Percentiles rank a stretch among this genome's conserved stretches.
phyloP scores from a whole-genome alignment of 108 stramenopile species.

The Parietichytrium sp. region DNA sequence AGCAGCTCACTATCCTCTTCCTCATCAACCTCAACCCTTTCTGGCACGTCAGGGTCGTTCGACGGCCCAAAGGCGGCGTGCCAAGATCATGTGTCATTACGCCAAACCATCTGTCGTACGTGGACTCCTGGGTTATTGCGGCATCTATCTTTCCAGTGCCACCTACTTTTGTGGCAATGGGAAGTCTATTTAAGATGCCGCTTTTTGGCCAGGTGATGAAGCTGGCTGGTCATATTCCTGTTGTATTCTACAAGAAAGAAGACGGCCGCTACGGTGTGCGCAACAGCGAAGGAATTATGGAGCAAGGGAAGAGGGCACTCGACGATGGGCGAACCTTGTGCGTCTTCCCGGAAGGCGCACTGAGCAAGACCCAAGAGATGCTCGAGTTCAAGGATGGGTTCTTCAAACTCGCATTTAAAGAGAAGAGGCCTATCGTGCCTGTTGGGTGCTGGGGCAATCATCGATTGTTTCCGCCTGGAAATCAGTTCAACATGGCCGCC shows the following conservation, averaged over 20 bases:
- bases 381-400: conserved; percentile 5
- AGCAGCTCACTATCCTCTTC: background rate
- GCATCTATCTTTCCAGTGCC: conserved; percentile 1
- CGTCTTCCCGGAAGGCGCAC: background rate
- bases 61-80: background rate
- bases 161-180: background rate
- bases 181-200: background rate
- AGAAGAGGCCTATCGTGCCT: background rate
- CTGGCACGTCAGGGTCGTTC: background rate
- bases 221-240: conserved; percentile 23
- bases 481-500: background rate
- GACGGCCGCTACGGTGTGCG: background rate
- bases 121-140: conserved; percentile 19
- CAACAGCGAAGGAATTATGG: background rate
- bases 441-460: conserved; percentile 10
- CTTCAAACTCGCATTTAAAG: background rate
- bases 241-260: background rate
- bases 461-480: conserved; percentile 1
- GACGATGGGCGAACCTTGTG: background rate
- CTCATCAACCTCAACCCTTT: conserved; percentile 12
- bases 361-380: background rate
- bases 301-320: background rate
- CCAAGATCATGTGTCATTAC: background rate
- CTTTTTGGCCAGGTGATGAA: conserved; percentile 24
- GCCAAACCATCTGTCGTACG: conserved; percentile 33